Evolutionary conservation across 1,284 basidiomycete species (phyloP).

Genomic region (Exsudoporus floridanus): DNA sequence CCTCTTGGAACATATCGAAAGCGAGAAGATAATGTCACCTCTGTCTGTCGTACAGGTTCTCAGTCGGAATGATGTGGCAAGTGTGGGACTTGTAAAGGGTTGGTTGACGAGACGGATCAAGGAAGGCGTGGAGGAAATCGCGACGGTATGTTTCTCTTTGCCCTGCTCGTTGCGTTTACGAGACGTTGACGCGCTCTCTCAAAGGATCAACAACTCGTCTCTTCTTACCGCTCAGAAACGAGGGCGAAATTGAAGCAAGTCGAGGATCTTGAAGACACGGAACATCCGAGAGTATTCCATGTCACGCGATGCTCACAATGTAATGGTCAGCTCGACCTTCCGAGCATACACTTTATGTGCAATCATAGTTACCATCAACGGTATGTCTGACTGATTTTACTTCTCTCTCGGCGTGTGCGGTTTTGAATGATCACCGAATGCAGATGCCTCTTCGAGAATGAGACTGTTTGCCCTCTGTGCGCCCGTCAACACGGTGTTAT

Average conservation of each 20-base stretch:
- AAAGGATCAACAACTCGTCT: slow-evolving; percentile 82
- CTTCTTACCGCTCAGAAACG: slow-evolving; percentile 86
- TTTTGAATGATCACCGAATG: background rate
- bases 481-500: slow-evolving; percentile 86
- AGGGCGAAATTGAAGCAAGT: slow-evolving; percentile 81
- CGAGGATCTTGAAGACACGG: slow-evolving; percentile 72
- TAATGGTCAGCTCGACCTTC: slow-evolving; percentile 85
- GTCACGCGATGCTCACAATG: slow-evolving; percentile 90
- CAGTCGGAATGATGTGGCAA: slow-evolving; percentile 83
- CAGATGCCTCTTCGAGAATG: slow-evolving; percentile 81
- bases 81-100: slow-evolving; percentile 86
- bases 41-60: slow-evolving; percentile 87
- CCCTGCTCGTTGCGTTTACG: background rate
- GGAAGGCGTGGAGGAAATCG: slow-evolving; percentile 73
- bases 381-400: slow-evolving; percentile 39
- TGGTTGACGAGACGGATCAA: slow-evolving; percentile 83
- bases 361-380: slow-evolving; percentile 95
- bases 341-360: slow-evolving; percentile 97
- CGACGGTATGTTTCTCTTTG: slow-evolving; percentile 55
- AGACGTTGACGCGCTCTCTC: background rate
- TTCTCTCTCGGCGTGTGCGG: background rate
- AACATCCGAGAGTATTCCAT: slow-evolving; percentile 86
- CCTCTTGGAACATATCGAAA: slow-evolving; percentile 77
- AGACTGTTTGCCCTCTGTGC: slow-evolving; percentile 88
- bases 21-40: slow-evolving; percentile 81